Evolutionary conservation across 495 filamentous ascomycete species (phyloP).

Genomic region (Gamarada debralockiae): DNA sequence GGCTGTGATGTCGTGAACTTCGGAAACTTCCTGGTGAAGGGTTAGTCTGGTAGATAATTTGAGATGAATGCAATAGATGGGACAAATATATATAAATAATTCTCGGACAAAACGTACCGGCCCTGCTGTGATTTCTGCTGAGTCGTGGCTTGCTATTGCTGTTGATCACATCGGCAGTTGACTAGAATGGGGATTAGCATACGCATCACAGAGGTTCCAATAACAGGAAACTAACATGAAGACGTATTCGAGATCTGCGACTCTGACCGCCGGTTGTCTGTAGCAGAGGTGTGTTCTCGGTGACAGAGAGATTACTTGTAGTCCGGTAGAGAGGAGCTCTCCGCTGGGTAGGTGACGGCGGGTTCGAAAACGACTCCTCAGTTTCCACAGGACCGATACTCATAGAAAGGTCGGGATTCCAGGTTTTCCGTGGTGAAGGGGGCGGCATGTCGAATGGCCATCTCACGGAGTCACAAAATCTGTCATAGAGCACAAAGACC

Average conservation of each 20-base stretch:
- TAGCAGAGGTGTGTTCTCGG: neutral
- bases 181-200: neutral
- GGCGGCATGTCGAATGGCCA: no score
- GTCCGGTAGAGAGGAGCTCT: neutral
- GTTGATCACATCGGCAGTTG: no score
- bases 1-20: constrained; percentile 54
- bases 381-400: neutral
- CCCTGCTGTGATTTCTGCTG: neutral
- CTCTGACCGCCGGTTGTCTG: neutral
- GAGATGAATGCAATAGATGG: no score
- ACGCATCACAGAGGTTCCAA: neutral
- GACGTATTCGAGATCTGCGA: neutral
- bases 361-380: neutral
- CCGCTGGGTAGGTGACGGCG: neutral
- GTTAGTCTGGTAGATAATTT: constrained; percentile 2
- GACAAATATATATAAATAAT: no score
- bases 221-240: neutral
- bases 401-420: neutral
- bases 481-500: no score
- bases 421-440: no score
- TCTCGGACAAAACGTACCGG: neutral
- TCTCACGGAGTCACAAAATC: no score
- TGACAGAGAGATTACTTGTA: neutral
- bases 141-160: no score
- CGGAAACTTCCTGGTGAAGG: constrained; percentile 14